Evolutionary conservation across 2,329 filamentous ascomycete species (phyloP).

Genomic region (Davidsoniella eucalypti): DNA sequence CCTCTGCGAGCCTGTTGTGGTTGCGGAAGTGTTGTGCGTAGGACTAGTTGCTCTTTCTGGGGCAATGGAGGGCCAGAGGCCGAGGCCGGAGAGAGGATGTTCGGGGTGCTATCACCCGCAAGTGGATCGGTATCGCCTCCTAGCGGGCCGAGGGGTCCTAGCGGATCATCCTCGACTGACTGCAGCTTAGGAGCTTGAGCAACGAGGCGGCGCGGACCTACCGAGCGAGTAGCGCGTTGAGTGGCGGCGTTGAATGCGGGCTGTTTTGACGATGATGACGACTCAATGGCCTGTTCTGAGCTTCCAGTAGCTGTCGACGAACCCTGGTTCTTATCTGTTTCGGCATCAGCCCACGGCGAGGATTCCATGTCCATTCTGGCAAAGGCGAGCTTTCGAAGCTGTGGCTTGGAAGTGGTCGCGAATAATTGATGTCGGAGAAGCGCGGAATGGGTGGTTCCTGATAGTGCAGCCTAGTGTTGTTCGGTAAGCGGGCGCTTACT

Average conservation of each 20-base stretch:
- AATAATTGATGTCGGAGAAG: no score
- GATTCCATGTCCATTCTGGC: constrained; percentile 33
- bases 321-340: constrained; percentile 18
- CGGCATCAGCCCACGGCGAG: constrained; percentile 37
- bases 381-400: neutral
- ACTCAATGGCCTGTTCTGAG: constrained; percentile 15
- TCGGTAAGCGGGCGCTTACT: no score
- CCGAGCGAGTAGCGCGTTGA: constrained; percentile 12
- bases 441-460: no score
- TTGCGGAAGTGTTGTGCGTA: constrained; percentile 39
- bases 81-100: constrained; percentile 19
- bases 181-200: constrained; percentile 65
- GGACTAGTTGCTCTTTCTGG: constrained; percentile 49
- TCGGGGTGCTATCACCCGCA: constrained; percentile 26
- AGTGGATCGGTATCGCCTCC: constrained; percentile 26
- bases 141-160: constrained; percentile 59
- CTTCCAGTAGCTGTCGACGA: constrained; percentile 15
- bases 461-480: no score
- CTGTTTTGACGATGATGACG: constrained; percentile 15
- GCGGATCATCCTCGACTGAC: constrained; percentile 52
- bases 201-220: constrained; percentile 44
- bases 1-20: constrained; percentile 24
- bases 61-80: constrained; percentile 47
- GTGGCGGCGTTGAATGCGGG: constrained; percentile 18
- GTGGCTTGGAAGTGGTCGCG: neutral